Base-by-base conservation (phyloP, 192 early-diverging fungal species). In the Coemansia nantahalensis region DNA sequence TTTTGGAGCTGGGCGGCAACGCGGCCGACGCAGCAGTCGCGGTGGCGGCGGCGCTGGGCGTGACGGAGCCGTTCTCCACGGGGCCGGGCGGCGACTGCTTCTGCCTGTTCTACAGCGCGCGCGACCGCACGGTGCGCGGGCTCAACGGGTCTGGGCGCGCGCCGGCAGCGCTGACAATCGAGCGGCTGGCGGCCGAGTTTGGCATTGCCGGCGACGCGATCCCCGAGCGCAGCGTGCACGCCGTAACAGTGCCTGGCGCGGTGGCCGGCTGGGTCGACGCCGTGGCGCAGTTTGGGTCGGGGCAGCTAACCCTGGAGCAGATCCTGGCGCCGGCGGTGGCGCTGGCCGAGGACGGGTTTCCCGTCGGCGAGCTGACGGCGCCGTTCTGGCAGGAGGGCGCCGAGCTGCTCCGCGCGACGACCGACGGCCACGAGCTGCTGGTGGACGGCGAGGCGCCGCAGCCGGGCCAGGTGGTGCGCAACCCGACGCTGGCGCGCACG, bases 31-130 rank as follows among this genome's bases (percentile, higher is more conserved):
- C 83, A n/a, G 83, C 83, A 15, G 68, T 84, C 4, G 83, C 83
- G 8, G 77, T 80, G n/a, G 87, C 87, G 8, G 85, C 86, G 36
- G 84, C 80, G 4, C 65, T 89, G 7, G 83, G 80, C 46, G 83
- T 89, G 8, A 84, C 85, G 13, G 83, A 86, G 71, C 89, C 89
- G 11, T 56, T 65, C 22, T 85, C 82, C 0, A 89, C 86, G 4
- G 90, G 90, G 15, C 81, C 90, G 26, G 90, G 90, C 26, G 90
- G 90, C 34, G 90, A 91, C 60, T 80, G 79, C 37, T 91, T 90
- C 58, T 87, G 85, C 51, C 76, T 91, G 12, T 91, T 79, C 56
- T 91, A 86, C 64, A 79, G 84, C 38, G 81, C 82, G 26, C 83
- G 78, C 31, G 63, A 70, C 32, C 63, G 71, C 22, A 58, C 51